Base-by-base conservation (phyloP, 2,329 filamentous ascomycete genomes). In the Beauveria medogensis region DNA sequence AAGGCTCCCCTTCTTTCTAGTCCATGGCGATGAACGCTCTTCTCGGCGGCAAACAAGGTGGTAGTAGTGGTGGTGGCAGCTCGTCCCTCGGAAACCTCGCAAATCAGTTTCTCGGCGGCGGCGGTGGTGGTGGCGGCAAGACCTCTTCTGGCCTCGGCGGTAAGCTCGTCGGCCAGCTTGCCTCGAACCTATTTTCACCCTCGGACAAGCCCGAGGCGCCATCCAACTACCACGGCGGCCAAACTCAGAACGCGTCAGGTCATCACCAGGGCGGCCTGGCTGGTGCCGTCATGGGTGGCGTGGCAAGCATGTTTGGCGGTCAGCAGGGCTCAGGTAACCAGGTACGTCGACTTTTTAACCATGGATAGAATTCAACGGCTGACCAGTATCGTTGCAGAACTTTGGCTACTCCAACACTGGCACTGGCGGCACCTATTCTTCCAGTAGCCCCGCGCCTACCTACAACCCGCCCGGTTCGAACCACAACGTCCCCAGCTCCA, bases 371-470 rank as follows among this genome's bases (percentile, higher is more conserved):
- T 40, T 67, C 56, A 65, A 67, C 62, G 71, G 59, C 47, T 74
- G 50, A 61, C 30, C 28, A 24, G 26, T 26, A 47, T 63, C 64
- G 82, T 76, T 75, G 63, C 79, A 84, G 64, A 82, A 80, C 68
- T 90, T 82, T 69, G 87, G 85, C 37, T 88, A 88, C 71, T 84
- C 83, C 24, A 82, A 82, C 67, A 71, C 77, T 3, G 80, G 79
- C 48, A 76, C 80, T 48, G 71, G 79, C 63, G 80, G 82, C 50
- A 77, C 78, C 43, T 90, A 89, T 70, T 80, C 76, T 70, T 80
- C 76, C 63, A 87, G 85, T 63, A 87, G 85, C 60, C 78, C 82
- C 61, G 83, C 86, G 44, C 87, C 87, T 14, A 75, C 73, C 5
- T 76, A 76, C 63, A 70, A 75, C 20, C 73, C 75, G 10, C 68